Percentiles rank a stretch among this genome's conserved stretches.
These are phyloP conservation scores for Mortierella sp. DNA, from an alignment of 371 early-diverging fungal genomes.

Conservation along the genomic window DNA sequence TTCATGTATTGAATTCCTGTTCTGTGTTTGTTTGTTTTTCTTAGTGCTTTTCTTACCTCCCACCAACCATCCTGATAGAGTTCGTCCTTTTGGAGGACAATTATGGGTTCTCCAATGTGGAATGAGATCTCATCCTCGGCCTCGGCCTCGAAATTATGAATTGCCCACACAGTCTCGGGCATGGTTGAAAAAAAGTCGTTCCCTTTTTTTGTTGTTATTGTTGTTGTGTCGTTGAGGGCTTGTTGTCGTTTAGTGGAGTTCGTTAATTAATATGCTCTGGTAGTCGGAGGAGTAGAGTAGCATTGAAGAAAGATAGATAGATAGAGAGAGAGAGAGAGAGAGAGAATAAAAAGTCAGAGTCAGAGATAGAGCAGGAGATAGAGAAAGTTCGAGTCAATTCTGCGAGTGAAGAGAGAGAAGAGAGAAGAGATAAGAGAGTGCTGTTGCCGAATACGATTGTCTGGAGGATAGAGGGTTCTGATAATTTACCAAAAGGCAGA, in stretches of 20 bases:
- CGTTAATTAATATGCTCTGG: not conserved
- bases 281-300: not conserved
- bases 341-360: not conserved
- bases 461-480: not conserved
- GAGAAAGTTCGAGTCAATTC: not conserved
- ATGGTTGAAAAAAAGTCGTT: conserved; percentile 12
- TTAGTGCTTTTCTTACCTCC: conserved; percentile 69
- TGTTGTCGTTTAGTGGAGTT: conserved; percentile 4
- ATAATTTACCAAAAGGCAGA: too few relatives aligned
- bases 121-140: conserved; percentile 86
- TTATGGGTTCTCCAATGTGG: conserved; percentile 74
- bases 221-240: conserved; percentile 1
- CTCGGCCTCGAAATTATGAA: conserved; percentile 78
- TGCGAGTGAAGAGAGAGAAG: not conserved
- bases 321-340: not conserved
- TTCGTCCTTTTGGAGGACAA: conserved; percentile 84
- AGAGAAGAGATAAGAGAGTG: not conserved
- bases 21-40: not conserved
- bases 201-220: not conserved
- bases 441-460: not conserved
- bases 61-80: conserved; percentile 89
- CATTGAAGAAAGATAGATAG: not conserved
- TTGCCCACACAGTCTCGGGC: conserved; percentile 71
- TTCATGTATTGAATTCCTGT: too few relatives aligned
- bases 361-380: not conserved